phyloP scores from a whole-genome alignment of 78 protist genomes.

The Dictyostelium discoideum region dicty_2.7 NC_007088.5:7996001-7996500 shows the following conservation, averaged over 20 bases:
- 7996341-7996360: conserved; percentile 90
- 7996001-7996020: conserved; percentile 95
- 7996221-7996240: conserved; percentile 86
- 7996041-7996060: conserved; percentile 89
- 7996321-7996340: conserved; percentile 96
- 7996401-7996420: conserved; percentile 92
- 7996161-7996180: conserved; percentile 96
- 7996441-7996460: conserved; percentile 93
- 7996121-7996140: conserved; percentile 92
- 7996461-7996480: conserved; percentile 92
- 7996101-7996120: conserved; percentile 96
- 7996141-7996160: conserved; percentile 91
- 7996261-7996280: conserved; percentile 85
- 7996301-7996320: conserved; percentile 91
- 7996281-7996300: conserved; percentile 95
- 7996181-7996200: conserved; percentile 80
- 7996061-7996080: conserved; percentile 84
- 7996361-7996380: conserved; percentile 95
- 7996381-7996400: conserved; percentile 92
- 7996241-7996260: conserved; percentile 89
- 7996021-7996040: conserved; percentile 96
- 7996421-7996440: conserved; percentile 93
- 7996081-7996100: conserved; percentile 89
- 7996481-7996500: conserved; percentile 88
- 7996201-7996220: conserved; percentile 84